A percentile compares a stretch with the other conserved stretches of the same genome.
These are phyloP conservation scores for Neofusicoccum sp. DNA, from an alignment of 2,329 filamentous ascomycete species.

Conservation along the genomic window DNA sequence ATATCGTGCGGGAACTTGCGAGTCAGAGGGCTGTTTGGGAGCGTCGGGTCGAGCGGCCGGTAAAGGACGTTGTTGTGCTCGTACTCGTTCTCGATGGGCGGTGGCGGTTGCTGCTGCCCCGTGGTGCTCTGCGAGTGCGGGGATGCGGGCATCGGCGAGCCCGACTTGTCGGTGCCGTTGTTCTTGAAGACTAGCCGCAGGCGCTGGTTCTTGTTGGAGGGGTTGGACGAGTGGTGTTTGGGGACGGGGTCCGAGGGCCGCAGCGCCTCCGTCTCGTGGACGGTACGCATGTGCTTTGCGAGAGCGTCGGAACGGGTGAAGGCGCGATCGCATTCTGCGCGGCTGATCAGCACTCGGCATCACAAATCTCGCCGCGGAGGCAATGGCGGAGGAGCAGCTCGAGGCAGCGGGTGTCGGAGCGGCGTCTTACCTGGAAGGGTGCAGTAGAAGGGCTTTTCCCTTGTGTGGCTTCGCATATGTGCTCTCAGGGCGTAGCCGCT, in stretches of 20 bases:
- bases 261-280: slow-evolving; percentile 93
- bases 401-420: slow-evolving; percentile 29
- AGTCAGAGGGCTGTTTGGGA: slow-evolving; percentile 55
- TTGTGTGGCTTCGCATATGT: slow-evolving; percentile 95
- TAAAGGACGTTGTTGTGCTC: slow-evolving; percentile 59
- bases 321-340: slow-evolving; percentile 86
- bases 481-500: slow-evolving; percentile 95
- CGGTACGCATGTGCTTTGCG: slow-evolving; percentile 97
- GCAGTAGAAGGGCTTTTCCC: slow-evolving; percentile 98
- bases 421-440: slow-evolving; percentile 71
- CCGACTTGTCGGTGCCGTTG: slow-evolving; percentile 27
- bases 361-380: neutral
- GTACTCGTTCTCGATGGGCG: slow-evolving; percentile 36
- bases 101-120: slow-evolving; percentile 22
- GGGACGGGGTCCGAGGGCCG: slow-evolving; percentile 72
- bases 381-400: neutral
- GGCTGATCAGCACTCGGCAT: neutral
- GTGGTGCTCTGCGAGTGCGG: slow-evolving; percentile 27
- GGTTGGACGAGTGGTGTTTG: slow-evolving; percentile 56
- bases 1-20: slow-evolving; percentile 56
- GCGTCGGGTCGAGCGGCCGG: slow-evolving; percentile 54
- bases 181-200: slow-evolving; percentile 45
- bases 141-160: slow-evolving; percentile 36
- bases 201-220: slow-evolving; percentile 47
- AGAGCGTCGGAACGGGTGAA: slow-evolving; percentile 95